These are phyloP conservation scores for Coniochaeta sp. DNA, from an alignment of 2,329 filamentous ascomycete species.

Conservation along the genomic window DNA sequence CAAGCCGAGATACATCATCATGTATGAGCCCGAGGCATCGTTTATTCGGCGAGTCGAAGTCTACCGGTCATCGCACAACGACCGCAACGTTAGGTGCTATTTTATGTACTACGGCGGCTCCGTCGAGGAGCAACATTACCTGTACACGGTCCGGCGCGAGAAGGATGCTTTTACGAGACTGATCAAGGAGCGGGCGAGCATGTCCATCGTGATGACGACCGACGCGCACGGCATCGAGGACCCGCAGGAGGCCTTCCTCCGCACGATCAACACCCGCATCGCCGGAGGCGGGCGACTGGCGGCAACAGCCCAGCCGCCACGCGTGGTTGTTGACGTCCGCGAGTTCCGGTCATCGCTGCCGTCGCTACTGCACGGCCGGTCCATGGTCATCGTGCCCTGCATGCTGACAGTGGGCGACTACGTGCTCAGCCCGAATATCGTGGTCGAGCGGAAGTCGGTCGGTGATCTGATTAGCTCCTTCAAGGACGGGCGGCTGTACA, in stretches of 20 bases:
- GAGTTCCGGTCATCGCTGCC: conserved; percentile 93
- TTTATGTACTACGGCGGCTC: conserved; percentile 95
- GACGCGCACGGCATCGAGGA: conserved; percentile 65
- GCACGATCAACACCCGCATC: conserved; percentile 94
- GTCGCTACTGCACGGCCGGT: conserved; percentile 81
- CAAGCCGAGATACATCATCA: conserved; percentile 89
- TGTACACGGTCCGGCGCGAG: conserved; percentile 83
- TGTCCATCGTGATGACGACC: conserved; percentile 80
- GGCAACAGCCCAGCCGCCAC: conserved; percentile 79
- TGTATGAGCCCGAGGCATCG: conserved; percentile 94
- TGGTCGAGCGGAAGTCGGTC: conserved; percentile 90
- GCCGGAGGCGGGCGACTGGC: conserved; percentile 81
- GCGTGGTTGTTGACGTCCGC: conserved; percentile 90
- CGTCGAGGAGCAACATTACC: conserved; percentile 90
- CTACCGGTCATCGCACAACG: conserved; percentile 88
- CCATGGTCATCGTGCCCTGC: conserved; percentile 84
- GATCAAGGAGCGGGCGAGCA: conserved; percentile 88
- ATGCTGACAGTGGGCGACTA: conserved; percentile 97
- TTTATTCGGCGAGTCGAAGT: conserved; percentile 95
- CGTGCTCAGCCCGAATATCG: conserved; percentile 83
- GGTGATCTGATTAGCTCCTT: conserved; percentile 88
- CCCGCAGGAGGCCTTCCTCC: conserved; percentile 83
- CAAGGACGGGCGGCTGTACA: conserved; percentile 84
- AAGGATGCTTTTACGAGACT: conserved; percentile 94
- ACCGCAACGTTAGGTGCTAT: conserved; percentile 84